Base-by-base conservation (phyloP, 805 yeast species). In the Monosporozyma aerobia region DNA sequence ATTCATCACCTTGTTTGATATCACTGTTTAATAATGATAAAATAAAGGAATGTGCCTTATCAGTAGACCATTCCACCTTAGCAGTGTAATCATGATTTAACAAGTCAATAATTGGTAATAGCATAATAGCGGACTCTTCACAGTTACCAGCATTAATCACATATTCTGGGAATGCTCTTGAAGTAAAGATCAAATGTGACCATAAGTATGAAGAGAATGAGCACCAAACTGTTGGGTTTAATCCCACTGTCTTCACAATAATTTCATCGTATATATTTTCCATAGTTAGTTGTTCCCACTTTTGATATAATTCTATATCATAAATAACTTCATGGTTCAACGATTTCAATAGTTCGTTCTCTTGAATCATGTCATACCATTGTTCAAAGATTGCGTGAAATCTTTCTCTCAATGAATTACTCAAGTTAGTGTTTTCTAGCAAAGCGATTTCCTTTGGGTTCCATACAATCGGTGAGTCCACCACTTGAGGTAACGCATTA, bases 121-220 rank as follows among this genome's bases (percentile, higher is more conserved):
- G 71, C 75, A 90, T 82, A 8, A 87, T 84, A 49, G 74, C 75
- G 3, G 65, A 67, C 23, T 60, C 61, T 11, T 68, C 60, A 47
- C 75, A 77, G 1, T 61, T 64, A 22, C 65, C 57, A 32, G 51
- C 39, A 8, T 66, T 65, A 3, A 73, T 59, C 4, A 73, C 65
- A 39, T 70, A 68, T 51, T 81, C 79, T 0, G 97, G 97, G 64
- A 90, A 90, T 1, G 95, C 82, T 57, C 97, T 76, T 1, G 96
- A 84, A 30, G 85, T 77, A 56, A 87, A 74, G 14, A 89, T 83
- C 32, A 80, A 67, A 27, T 81, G 74, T 1, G 94, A 79, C 96
- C 96, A 90, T 4, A 85, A 63, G 62, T 82, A 90, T 5, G 82
- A 82, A 1, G 80, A 70, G 57, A 86, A 84, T 48, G 81, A 75